These are phyloP conservation scores for Rhodomyrtus tomentosa DNA, from an alignment of 345 rosid genomes.

Conservation along the genomic window DNA sequence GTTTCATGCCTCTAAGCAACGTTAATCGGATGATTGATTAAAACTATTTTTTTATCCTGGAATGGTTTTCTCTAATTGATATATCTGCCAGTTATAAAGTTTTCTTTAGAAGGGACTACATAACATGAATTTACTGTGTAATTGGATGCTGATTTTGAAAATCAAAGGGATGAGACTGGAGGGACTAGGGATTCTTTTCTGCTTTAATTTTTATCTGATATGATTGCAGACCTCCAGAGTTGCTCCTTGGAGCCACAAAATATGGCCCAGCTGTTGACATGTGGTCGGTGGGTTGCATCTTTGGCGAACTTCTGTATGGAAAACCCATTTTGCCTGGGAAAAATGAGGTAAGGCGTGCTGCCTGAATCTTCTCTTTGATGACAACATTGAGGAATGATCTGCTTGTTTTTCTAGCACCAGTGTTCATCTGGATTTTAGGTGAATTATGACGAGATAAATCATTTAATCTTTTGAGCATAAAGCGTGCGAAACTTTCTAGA, in stretches of 20 bases:
- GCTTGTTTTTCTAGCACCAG: not conserved
- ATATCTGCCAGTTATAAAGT: not conserved
- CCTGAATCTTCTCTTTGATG: not conserved
- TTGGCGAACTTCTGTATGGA: conserved; percentile 86
- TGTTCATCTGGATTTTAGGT: not conserved
- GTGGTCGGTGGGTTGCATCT: conserved; percentile 97
- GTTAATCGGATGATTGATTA: not conserved
- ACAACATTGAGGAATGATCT: not conserved
- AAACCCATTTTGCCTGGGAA: conserved; percentile 89
- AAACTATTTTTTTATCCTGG: not conserved
- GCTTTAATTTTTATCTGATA: not conserved
- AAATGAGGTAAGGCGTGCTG: conserved; percentile 43
- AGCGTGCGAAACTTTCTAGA: not conserved
- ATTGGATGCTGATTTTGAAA: not conserved
- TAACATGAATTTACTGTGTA: not conserved
- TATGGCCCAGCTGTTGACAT: conserved; percentile 96
- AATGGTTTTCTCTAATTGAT: not conserved
- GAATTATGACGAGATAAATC: not conserved
- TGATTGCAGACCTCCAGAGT: conserved; percentile 75
- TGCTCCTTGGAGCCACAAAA: conserved; percentile 89
- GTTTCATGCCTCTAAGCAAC: not conserved
- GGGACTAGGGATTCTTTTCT: not conserved
- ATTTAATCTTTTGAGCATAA: not conserved
- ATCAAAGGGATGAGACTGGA: not conserved
- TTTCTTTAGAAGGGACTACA: not conserved